Percentiles rank a stretch among this genome's conserved stretches.
phyloP scores from a whole-genome alignment of 257 asterid genomes.

The Hygrophila difformis region DNA sequence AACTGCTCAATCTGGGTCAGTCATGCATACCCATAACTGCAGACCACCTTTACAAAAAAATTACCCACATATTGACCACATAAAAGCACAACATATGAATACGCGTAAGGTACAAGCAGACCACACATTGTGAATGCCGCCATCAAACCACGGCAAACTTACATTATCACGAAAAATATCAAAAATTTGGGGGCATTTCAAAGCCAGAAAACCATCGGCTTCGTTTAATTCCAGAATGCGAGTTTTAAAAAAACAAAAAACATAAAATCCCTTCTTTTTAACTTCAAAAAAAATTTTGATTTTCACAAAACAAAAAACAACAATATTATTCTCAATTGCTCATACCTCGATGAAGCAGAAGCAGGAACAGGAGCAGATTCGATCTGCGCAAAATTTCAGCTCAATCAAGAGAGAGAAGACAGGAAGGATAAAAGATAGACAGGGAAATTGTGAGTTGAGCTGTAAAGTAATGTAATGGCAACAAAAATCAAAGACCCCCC shows the following conservation, averaged over 20 bases:
- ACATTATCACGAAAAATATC: slow-evolving; percentile 8
- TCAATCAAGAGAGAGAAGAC: slow-evolving; percentile 19
- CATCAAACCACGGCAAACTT: slow-evolving; percentile 12
- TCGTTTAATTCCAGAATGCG: slow-evolving; percentile 13
- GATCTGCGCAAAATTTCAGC: slow-evolving; percentile 39
- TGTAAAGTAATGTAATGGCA: slow-evolving; percentile 46
- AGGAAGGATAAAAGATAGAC: slow-evolving; percentile 16
- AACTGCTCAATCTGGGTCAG: slow-evolving; percentile 7
- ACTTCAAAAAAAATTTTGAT: background rate
- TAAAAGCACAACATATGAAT: slow-evolving; percentile 11
- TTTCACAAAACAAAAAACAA: background rate
- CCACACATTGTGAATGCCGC: slow-evolving; percentile 11
- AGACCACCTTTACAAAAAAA: slow-evolving; percentile 13
- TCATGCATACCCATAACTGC: background rate
- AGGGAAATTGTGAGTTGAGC: slow-evolving; percentile 34
- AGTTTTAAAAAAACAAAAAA: no score
- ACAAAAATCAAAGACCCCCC: slow-evolving; percentile 28
- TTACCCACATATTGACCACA: no score
- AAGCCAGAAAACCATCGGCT: background rate
- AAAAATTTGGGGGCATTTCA: background rate
- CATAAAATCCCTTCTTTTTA: no score
- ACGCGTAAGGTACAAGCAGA: slow-evolving; percentile 17
- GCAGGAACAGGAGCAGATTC: slow-evolving; percentile 27
- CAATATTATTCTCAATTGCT: no score
- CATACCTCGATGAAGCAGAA: slow-evolving; percentile 28